Conservation (phyloP, 2,329 filamentous ascomycete genomes). For the Ascocoryne sarcoides region DNA sequence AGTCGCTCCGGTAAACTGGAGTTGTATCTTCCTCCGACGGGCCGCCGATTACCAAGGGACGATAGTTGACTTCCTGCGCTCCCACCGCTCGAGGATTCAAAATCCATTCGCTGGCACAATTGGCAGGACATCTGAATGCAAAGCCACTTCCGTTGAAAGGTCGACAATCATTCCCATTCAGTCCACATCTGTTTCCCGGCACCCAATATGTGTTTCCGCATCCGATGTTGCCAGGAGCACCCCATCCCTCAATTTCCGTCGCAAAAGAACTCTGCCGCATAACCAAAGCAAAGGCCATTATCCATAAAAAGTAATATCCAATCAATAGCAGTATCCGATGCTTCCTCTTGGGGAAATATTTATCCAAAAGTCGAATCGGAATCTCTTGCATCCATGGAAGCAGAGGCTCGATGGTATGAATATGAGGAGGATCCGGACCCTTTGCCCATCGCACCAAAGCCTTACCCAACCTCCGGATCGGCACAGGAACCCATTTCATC, state of each 20-base stretch:
- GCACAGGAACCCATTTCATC: constrained; percentile 52
- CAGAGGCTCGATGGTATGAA: constrained; percentile 46
- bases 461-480: constrained; percentile 38
- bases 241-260: constrained; percentile 58
- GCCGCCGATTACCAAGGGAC: constrained; percentile 60
- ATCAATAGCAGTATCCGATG: constrained; percentile 52
- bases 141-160: constrained; percentile 64
- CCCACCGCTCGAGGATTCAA: constrained; percentile 71
- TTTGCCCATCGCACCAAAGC: constrained; percentile 41
- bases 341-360: constrained; percentile 47
- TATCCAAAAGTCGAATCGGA: constrained; percentile 55
- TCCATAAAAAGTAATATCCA: constrained; percentile 56
- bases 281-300: constrained; percentile 60
- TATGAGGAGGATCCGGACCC: constrained; percentile 46
- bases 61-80: constrained; percentile 55
- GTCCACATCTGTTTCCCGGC: constrained; percentile 60
- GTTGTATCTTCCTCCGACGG: constrained; percentile 35
- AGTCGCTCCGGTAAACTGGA: constrained; percentile 77
- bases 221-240: constrained; percentile 53
- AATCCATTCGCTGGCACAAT: constrained; percentile 56
- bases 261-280: constrained; percentile 52
- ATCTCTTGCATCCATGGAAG: constrained; percentile 59
- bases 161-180: constrained; percentile 66
- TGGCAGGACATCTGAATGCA: constrained; percentile 66
- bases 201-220: constrained; percentile 66